These are phyloP conservation scores for Fraxinus albicans DNA, from an alignment of 305 asterid species.

Conservation along the genomic window DNA sequence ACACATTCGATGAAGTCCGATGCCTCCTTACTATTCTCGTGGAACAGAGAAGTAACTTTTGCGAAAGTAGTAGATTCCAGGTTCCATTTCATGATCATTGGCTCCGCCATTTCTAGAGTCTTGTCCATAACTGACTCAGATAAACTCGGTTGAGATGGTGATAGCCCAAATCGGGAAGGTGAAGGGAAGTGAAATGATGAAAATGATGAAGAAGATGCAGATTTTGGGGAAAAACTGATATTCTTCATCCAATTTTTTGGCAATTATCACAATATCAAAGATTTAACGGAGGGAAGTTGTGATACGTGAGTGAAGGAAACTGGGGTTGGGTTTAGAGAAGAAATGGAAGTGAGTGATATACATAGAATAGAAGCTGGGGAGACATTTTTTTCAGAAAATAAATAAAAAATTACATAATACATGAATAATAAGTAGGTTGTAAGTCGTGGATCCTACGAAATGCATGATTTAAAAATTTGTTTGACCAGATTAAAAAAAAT, in stretches of 20 bases:
- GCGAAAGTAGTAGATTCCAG: constrained; percentile 45
- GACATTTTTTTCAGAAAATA: too few relatives aligned
- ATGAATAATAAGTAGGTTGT: too few relatives aligned
- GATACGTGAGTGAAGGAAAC: neutral
- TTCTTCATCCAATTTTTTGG: constrained; percentile 67
- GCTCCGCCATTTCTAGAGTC: constrained; percentile 57
- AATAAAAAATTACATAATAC: too few relatives aligned
- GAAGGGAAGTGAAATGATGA: constrained; percentile 21
- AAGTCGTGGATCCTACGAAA: too few relatives aligned
- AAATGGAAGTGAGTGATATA: neutral
- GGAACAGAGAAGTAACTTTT: constrained; percentile 69
- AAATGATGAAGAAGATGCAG: constrained; percentile 17
- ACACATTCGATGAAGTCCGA: constrained; percentile 44
- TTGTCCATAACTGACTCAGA: constrained; percentile 69
- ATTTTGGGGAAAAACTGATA: constrained; percentile 43
- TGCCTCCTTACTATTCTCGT: constrained; percentile 65
- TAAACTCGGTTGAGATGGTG: constrained; percentile 52
- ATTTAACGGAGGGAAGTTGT: too few relatives aligned
- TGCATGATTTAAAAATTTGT: too few relatives aligned
- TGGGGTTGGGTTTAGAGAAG: neutral
- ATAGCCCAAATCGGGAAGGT: constrained; percentile 43
- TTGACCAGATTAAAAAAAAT: too few relatives aligned
- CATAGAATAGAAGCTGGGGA: neutral
- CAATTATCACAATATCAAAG: constrained; percentile 26
- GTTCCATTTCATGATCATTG: constrained; percentile 66